A percentile compares a stretch with the other conserved stretches of the same genome.
Evolutionary conservation across 1,284 basidiomycete species (phyloP).

Genomic region (Tilletia caries): DNA sequence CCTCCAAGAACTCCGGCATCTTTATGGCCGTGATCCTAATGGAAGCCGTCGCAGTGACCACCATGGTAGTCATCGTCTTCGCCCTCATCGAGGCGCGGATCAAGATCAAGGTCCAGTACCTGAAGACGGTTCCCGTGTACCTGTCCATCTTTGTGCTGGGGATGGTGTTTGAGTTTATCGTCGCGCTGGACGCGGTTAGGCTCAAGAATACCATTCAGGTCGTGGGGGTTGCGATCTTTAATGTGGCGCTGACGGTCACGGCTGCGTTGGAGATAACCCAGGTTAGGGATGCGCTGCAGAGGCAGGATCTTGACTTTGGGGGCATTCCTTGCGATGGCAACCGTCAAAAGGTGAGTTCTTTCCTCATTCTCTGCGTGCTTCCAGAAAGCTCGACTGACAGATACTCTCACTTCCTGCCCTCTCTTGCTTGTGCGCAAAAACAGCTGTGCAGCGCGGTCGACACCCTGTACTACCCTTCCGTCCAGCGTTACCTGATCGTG

Average conservation of each 20-base stretch:
- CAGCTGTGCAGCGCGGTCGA: conserved; percentile 23
- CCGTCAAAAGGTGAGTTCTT: conserved; percentile 13
- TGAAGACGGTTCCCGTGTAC: conserved; percentile 46
- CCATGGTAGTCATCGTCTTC: conserved; percentile 37
- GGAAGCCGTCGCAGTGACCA: conserved; percentile 35
- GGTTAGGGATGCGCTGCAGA: conserved; percentile 32
- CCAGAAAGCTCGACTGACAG: not conserved
- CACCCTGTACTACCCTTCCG: conserved; percentile 25
- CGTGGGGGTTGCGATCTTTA: conserved; percentile 43
- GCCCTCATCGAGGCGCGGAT: conserved; percentile 27
- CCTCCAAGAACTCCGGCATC: conserved; percentile 3
- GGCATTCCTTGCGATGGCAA: conserved; percentile 27
- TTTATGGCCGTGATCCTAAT: conserved; percentile 18
- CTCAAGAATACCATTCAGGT: conserved; percentile 45
- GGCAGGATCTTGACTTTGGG: conserved; percentile 25
- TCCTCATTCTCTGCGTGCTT: not conserved
- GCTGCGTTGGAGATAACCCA: conserved; percentile 41
- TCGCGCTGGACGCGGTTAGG: conserved; percentile 40
- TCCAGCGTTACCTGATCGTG: conserved; percentile 35
- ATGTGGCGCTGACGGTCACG: conserved; percentile 37
- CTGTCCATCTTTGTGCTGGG: conserved; percentile 42
- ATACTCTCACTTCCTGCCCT: not conserved
- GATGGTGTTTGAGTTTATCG: conserved; percentile 34
- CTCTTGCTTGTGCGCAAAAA: no score
- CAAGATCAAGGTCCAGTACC: conserved; percentile 33